Base-by-base conservation (phyloP, 768 basidiomycete genomes). In the Xerocomellus intermedius region DNA sequence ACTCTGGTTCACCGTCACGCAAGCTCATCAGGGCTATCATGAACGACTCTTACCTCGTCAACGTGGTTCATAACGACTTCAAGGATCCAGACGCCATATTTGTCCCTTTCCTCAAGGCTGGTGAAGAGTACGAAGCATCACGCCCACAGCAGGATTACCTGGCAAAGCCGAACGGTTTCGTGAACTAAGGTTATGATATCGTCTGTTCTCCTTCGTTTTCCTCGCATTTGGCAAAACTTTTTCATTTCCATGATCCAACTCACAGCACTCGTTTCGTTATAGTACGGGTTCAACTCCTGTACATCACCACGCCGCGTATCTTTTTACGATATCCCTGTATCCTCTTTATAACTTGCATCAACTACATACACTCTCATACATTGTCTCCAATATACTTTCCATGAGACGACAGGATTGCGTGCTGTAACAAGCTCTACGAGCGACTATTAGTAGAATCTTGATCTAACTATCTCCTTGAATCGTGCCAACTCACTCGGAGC, bases 21-120 rank as follows among this genome's bases (percentile, higher is more conserved):
- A 83, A 86, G 64, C 75, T 95, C 57, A 88, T 97, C 68, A 73
- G 78, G 57, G 81, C 84, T 35, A 71, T 93, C 66, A 91, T 97
- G 87, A 84, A 93, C 54, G 81, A 80, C 1, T 89, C 78, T 57
- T 86, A 84, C 75, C 86, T 98, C 60, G 93, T 97, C 62, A 97
- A 97, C 71, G 88, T 98, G 61, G 95, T 98, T 26, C 94, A 97
- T 72, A 97, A 97, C 74, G 88, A 96, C 70, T 98, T 92, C 83
- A 89, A 91, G 72, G 81, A 89, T 65, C 71, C 85, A 2, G 78
- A 88, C 45, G 87, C 87, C 21, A 95, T 98, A 73, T 98, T 95
- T 70, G 77, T 78, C 62, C 91, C 93, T 3, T 96, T 98, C 79
- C 77, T 83, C 72, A 83, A 85, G 69, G 87, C 86, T 13, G 88